Conservation (phyloP, 495 filamentous ascomycete species). For the Melanomma pulvis-pyrius region DNA sequence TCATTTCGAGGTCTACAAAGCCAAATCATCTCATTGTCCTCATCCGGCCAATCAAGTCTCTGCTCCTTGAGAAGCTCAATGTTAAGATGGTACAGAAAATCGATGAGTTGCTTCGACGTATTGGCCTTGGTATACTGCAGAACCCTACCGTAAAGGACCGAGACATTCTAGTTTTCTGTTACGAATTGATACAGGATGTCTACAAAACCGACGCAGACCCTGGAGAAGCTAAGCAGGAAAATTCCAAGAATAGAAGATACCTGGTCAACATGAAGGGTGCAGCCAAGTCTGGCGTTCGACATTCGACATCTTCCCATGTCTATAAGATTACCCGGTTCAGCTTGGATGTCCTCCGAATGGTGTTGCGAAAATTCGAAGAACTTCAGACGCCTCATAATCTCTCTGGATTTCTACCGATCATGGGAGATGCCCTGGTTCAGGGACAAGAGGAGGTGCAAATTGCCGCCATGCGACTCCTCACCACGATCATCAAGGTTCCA, state of each 20-base stretch:
- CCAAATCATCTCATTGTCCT: slow-evolving; percentile 73
- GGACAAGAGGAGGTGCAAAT: slow-evolving; percentile 88
- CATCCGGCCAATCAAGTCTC: slow-evolving; percentile 70
- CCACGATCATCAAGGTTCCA: slow-evolving; percentile 81
- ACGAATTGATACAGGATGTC: slow-evolving; percentile 85
- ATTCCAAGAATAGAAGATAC: slow-evolving; percentile 68
- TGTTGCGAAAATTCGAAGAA: slow-evolving; percentile 77
- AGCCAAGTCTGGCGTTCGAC: slow-evolving; percentile 66
- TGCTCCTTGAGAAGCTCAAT: slow-evolving; percentile 81
- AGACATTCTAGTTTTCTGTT: slow-evolving; percentile 86
- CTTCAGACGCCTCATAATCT: slow-evolving; percentile 79
- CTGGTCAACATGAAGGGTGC: slow-evolving; percentile 73
- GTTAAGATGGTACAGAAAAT: slow-evolving; percentile 79
- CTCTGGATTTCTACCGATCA: slow-evolving; percentile 79
- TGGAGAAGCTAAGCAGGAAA: slow-evolving; percentile 44
- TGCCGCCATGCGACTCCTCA: slow-evolving; percentile 78
- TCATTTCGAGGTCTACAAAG: slow-evolving; percentile 79
- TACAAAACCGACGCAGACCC: slow-evolving; percentile 59
- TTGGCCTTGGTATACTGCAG: slow-evolving; percentile 76
- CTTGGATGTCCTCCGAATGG: slow-evolving; percentile 78
- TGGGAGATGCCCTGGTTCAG: slow-evolving; percentile 81
- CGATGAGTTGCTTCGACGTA: slow-evolving; percentile 83
- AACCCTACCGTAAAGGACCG: slow-evolving; percentile 75
- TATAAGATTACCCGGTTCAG: slow-evolving; percentile 86
- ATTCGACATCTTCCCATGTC: slow-evolving; percentile 70